These are phyloP conservation scores for Tetrahymena elliotti DNA, from an alignment of 73 alveolate genomes.

Conservation along the genomic window DNA sequence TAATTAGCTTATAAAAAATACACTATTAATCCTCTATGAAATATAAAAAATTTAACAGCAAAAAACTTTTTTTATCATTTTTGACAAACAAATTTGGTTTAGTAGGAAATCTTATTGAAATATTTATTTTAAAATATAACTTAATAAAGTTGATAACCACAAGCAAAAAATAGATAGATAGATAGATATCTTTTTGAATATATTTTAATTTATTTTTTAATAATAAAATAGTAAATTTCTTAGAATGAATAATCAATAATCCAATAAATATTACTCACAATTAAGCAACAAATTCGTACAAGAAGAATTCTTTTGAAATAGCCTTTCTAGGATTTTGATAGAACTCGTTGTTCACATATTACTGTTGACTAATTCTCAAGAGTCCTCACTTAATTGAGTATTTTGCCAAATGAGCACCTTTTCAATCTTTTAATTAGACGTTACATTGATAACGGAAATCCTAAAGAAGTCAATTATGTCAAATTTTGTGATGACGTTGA, in stretches of 20 bases:
- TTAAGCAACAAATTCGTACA: conserved; percentile 46
- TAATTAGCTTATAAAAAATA: no score
- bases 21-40: not conserved
- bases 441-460: conserved; percentile 67
- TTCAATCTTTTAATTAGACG: conserved; percentile 55
- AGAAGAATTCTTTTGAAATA: conserved; percentile 71
- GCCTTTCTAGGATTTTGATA: conserved; percentile 74
- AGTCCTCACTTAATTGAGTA: conserved; percentile 60
- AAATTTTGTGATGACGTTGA: conserved; percentile 81
- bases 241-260: conserved; percentile 46
- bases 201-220: not conserved
- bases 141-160: not conserved
- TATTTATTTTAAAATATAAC: no score
- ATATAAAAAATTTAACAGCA: no score
- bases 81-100: not conserved
- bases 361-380: conserved; percentile 74
- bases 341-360: conserved; percentile 71
- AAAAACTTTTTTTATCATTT: not conserved
- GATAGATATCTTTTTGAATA: not conserved
- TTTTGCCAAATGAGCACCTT: conserved; percentile 60
- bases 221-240: conserved; percentile 39
- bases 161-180: no score
- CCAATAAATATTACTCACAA: conserved; percentile 31
- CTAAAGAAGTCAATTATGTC: conserved; percentile 70
- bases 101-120: not conserved